Evolutionary conservation across 352 stramenopile species (phyloP), one percentile per base, ranked within the genome.

Genomic region (Aphanomyces invadans): DNA sequence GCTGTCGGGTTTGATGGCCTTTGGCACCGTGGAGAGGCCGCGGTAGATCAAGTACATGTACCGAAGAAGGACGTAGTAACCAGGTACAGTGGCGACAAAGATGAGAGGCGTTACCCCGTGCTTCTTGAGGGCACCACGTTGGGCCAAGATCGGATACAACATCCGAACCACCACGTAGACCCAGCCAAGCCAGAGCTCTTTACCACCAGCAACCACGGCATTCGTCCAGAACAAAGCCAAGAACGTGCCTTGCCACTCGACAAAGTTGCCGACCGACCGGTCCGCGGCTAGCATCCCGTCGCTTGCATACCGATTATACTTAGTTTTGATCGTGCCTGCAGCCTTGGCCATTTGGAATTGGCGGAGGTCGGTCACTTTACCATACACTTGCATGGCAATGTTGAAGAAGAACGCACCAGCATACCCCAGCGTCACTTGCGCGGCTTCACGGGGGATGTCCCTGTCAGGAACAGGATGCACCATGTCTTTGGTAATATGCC

Each of bases 31-130:
- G n/a, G 46, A 59, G 5, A 59, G 3, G 19, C 17, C 46, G 1
- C 57, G 39, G 45, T 67, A 67, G n/a, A 67, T 39, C 9, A 67
- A 29, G n/a, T 67, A 57, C 39, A 57, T 57, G 60, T 67, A 67
- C 26, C 60, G 42, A 15, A 36, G 19, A 31, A 67, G 60, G 9
- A 67, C 60, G 21, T 59, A 67, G 26, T 67, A 67, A 33, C 60
- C 60, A 12, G 44, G 60, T 19, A 67, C 31, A 25, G 60, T 67
- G 26, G 60, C 38, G n/a, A 67, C 0, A 23, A 57, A 17, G 33
- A 67, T 67, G 31, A 67, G 38, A 15, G 60, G 60, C 28, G 38
- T 26, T 9, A 51, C n/a, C 11, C 60, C 60, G 7, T 9, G 19
- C 23, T 67, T 49, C 46, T 49, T 59, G 45, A 57, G 33, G 31